Base-by-base conservation (phyloP, 768 basidiomycete species). In the Suillus decipiens region DNA sequence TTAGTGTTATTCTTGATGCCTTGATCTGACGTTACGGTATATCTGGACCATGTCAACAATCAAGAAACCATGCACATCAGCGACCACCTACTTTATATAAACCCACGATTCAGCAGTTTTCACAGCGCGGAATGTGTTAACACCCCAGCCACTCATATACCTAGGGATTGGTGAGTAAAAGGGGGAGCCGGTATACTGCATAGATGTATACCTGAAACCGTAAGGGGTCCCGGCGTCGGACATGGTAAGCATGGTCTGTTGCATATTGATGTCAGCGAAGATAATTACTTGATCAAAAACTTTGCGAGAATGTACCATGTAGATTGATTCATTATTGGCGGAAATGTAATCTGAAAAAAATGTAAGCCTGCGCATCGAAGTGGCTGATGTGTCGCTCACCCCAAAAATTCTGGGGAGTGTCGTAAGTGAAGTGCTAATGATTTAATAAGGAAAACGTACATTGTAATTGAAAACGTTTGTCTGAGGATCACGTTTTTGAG, bases 201-300 rank as follows among this genome's bases (percentile, higher is more conserved):
- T 48, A 14, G 24, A 33, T 68, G 9, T 17, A 67, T 68, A 78
- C 61, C 61, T 56, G 62, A 75, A 75, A 71, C 73, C 84, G 78
- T 75, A 81, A 66, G 85, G 85, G 60, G 86, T 85, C n/a, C 82
- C 79, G 63, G 84, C 79, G 69, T 88, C 86, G 9, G 82, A 82
- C n/a, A n/a, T 72, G 37, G 80, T 71, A 72, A 83, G 82, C 77
- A 83, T 78, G 33, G 78, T 73, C 75, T 77, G 68, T 34, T 61
- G 15, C 34, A 45, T 17, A 5, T 31, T n/a, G 7, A 42, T 24
- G 42, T 64, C 15, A 65, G 61, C 28, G 53, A n/a, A n/a, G n/a
- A n/a, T n/a, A 2, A 47, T 37, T 5, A 10, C 7, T 9, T 39
- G 14, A 28, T 5, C 28, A 34, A 37, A 36, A 7, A 7, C 33